phyloP scores from a whole-genome alignment of 805 yeast genomes.

The Schizosaccharomyces lindneri region DNA sequence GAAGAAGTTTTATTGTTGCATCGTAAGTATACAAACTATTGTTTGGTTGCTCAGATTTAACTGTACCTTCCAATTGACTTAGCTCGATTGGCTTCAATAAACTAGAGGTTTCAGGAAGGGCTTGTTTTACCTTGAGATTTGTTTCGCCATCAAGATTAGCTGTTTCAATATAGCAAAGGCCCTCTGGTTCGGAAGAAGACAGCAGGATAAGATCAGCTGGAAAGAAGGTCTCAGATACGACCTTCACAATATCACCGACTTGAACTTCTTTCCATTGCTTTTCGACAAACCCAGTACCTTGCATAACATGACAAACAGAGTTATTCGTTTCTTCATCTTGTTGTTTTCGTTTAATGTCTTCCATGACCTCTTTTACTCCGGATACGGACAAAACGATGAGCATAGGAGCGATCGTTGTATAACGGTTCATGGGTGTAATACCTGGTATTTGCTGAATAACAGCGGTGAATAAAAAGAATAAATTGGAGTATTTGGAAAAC shows the following conservation, averaged over 20 bases:
- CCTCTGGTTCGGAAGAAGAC: conserved; percentile 93
- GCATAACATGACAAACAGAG: conserved; percentile 45
- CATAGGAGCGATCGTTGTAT: conserved; percentile 82
- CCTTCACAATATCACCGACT: conserved; percentile 78
- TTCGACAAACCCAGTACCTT: conserved; percentile 35
- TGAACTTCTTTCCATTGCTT: conserved; percentile 66
- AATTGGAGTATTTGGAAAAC: conserved; percentile 86
- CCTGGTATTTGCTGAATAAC: conserved; percentile 89
- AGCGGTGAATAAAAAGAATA: conserved; percentile 80
- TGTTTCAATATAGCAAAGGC: conserved; percentile 88
- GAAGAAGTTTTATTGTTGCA: conserved; percentile 44
- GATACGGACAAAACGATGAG: conserved; percentile 67
- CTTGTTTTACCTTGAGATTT: conserved; percentile 80
- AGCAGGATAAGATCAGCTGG: conserved; percentile 79
- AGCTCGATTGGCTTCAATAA: conserved; percentile 42
- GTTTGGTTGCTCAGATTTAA: conserved; percentile 78
- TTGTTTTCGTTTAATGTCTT: conserved; percentile 64
- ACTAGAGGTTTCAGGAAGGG: conserved; percentile 50
- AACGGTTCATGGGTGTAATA: conserved; percentile 88
- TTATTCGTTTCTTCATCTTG: conserved; percentile 79
- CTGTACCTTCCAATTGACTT: conserved; percentile 27
- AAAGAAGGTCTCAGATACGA: conserved; percentile 64
- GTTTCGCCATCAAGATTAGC: conserved; percentile 97
- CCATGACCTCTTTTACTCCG: conserved; percentile 73
- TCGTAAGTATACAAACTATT: conserved; percentile 85